These are phyloP conservation scores for Vigna unguiculata DNA, from an alignment of 306 rosid genomes.

Conservation along the genomic window DNA sequence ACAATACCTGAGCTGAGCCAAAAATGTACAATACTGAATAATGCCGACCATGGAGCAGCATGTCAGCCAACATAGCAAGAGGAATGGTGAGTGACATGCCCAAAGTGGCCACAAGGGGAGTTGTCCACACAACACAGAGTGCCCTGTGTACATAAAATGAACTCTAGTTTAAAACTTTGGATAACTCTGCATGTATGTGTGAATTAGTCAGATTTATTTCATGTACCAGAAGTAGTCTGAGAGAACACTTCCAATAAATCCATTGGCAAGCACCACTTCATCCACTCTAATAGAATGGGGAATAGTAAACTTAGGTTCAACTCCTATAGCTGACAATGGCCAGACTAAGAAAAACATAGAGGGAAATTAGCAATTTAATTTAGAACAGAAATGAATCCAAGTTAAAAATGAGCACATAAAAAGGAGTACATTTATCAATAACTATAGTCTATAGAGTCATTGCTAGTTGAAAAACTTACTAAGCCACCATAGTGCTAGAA, in stretches of 20 bases:
- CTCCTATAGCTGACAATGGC: conserved; percentile 94
- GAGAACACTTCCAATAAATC: conserved; percentile 93
- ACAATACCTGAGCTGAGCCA: conserved; percentile 87
- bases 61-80: conserved; percentile 98
- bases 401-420: conserved; percentile 33
- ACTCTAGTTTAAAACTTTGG: conserved; percentile 33
- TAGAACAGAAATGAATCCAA: neutral
- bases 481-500: conserved; percentile 92
- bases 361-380: conserved; percentile 23
- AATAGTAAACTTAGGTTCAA: conserved; percentile 89
- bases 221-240: conserved; percentile 94
- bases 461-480: conserved; percentile 56
- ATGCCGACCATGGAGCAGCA: conserved; percentile 94
- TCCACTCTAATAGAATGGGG: conserved; percentile 83
- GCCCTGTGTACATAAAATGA: conserved; percentile 68
- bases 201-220: conserved; percentile 30
- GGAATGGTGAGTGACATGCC: conserved; percentile 99
- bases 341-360: conserved; percentile 62
- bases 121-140: conserved; percentile 96
- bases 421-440: conserved; percentile 17
- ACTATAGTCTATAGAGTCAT: conserved; percentile 31
- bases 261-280: conserved; percentile 94
- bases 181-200: neutral
- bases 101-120: conserved; percentile 96
- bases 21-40: conserved; percentile 90